Evolutionary conservation across 2,329 filamentous ascomycete genomes (phyloP).

Genomic region (Cordyceps pruinosa): DNA sequence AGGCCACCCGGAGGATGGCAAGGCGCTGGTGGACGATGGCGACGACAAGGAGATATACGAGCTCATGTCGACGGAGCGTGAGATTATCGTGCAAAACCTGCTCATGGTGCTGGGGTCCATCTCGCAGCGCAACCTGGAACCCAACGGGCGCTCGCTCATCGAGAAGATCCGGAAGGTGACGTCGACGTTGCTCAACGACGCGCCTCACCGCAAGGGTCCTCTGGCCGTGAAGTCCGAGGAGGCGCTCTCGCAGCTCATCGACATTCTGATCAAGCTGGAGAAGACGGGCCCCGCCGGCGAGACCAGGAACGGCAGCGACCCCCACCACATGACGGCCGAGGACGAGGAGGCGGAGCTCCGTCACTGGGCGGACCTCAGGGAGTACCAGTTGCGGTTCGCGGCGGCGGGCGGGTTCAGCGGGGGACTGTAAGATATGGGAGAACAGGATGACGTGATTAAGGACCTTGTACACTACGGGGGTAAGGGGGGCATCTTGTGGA

Average conservation of each 20-base stretch:
- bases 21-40: conserved; percentile 30
- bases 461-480: not conserved
- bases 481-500: too few relatives aligned
- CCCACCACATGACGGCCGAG: conserved; percentile 39
- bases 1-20: conserved; percentile 27
- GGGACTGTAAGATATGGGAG: not conserved
- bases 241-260: conserved; percentile 64
- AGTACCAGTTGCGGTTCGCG: conserved; percentile 68
- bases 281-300: conserved; percentile 42
- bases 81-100: conserved; percentile 74
- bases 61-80: conserved; percentile 67
- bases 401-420: not conserved
- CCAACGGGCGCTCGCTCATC: conserved; percentile 58
- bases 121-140: conserved; percentile 78
- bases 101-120: conserved; percentile 69
- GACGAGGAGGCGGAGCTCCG: conserved; percentile 71
- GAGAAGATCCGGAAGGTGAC: conserved; percentile 82
- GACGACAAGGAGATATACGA: conserved; percentile 46
- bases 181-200: conserved; percentile 63
- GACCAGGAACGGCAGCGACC: conserved; percentile 20
- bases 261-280: conserved; percentile 68
- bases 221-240: conserved; percentile 56
- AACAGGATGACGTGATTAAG: not conserved
- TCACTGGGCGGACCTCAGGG: conserved; percentile 71
- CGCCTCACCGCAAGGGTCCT: conserved; percentile 43